phyloP scores from a whole-genome alignment of 2,329 filamentous ascomycete species.

The Clonostachys chloroleuca region DNA sequence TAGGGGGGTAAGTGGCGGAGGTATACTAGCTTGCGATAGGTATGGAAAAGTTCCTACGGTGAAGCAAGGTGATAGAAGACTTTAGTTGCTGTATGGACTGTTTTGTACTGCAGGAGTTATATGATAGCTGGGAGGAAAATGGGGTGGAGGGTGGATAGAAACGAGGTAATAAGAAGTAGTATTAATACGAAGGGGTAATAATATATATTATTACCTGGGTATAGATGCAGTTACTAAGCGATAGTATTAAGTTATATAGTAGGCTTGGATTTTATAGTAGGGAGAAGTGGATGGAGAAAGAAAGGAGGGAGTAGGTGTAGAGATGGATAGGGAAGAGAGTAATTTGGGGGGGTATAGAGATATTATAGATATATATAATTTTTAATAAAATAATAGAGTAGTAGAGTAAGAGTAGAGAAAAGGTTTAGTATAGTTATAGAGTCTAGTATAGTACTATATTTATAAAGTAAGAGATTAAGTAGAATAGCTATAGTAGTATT shows the following conservation, averaged over 20 bases:
- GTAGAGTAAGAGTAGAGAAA: too few relatives aligned
- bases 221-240: background rate
- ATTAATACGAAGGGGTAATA: background rate
- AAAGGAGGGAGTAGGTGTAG: background rate
- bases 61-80: background rate
- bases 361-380: background rate
- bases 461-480: too few relatives aligned
- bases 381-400: too few relatives aligned
- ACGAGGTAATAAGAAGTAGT: background rate
- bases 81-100: background rate
- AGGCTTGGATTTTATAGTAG: background rate
- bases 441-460: too few relatives aligned
- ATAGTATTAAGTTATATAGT: background rate
- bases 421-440: too few relatives aligned
- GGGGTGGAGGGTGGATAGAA: background rate
- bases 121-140: background rate
- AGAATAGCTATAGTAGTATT: too few relatives aligned
- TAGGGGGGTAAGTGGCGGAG: background rate
- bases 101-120: background rate
- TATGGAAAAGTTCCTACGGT: background rate
- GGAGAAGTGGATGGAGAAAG: background rate
- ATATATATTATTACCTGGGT: background rate
- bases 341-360: background rate
- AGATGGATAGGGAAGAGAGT: background rate
- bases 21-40: background rate